These are phyloP conservation scores for Ascocoryne sarcoides DNA, from an alignment of 2,329 filamentous ascomycete species.

Conservation along the genomic window DNA sequence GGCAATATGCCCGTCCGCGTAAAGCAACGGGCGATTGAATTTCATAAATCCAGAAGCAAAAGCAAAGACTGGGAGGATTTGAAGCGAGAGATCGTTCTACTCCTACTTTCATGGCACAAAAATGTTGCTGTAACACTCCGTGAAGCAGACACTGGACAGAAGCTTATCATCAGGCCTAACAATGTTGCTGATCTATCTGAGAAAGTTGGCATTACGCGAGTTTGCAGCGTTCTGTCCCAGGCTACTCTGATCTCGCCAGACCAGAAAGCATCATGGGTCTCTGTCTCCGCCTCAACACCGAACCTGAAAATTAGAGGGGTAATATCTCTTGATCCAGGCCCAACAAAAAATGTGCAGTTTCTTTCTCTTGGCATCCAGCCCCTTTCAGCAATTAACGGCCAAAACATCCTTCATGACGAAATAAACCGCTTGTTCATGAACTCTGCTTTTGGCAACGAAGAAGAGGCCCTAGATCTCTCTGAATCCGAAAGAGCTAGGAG, in stretches of 20 bases:
- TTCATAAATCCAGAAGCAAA: constrained; percentile 39
- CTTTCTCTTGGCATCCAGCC: constrained; percentile 69
- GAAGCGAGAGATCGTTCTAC: constrained; percentile 40
- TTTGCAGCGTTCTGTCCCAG: constrained; percentile 53
- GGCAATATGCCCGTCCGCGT: constrained; percentile 85
- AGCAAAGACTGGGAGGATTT: constrained; percentile 50
- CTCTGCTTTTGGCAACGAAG: constrained; percentile 65
- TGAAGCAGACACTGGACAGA: constrained; percentile 33
- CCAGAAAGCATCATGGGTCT: constrained; percentile 55
- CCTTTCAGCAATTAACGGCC: constrained; percentile 43
- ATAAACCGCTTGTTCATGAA: constrained; percentile 68
- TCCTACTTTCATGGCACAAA: constrained; percentile 62
- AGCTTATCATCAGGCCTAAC: constrained; percentile 19
- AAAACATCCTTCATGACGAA: constrained; percentile 64
- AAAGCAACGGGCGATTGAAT: constrained; percentile 59
- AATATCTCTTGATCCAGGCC: constrained; percentile 61
- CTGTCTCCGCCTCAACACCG: constrained; percentile 56
- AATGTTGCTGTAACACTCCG: constrained; percentile 49
- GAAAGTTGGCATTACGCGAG: constrained; percentile 17
- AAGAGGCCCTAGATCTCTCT: constrained; percentile 34
- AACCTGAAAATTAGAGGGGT: constrained; percentile 57
- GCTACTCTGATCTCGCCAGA: constrained; percentile 50
- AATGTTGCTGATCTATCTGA: not conserved
- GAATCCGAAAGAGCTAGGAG: constrained; percentile 30
- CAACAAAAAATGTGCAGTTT: constrained; percentile 69